A percentile compares a stretch with the other conserved stretches of the same genome.
Conservation (phyloP, 345 rosid genomes). For the Cardamine resedifolia region DNA sequence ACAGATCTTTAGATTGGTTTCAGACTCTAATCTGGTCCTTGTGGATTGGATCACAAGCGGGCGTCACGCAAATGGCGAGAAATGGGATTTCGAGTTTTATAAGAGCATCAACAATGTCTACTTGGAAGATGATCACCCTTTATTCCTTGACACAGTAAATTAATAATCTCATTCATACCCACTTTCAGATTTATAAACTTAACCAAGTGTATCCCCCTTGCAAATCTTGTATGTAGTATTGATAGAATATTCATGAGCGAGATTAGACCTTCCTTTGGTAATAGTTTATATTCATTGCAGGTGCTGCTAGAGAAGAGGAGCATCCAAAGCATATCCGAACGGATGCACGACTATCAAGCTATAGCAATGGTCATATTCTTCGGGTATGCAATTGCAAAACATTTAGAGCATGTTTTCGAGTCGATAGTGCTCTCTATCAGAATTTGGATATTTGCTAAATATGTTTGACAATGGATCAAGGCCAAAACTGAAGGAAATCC, state of each 20-base stretch:
- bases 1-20: slow-evolving; percentile 64
- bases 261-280: neutral
- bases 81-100: slow-evolving; percentile 83
- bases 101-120: slow-evolving; percentile 79
- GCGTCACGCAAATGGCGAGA: slow-evolving; percentile 85
- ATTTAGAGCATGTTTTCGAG: neutral
- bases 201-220: neutral
- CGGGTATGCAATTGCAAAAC: slow-evolving; percentile 48
- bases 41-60: slow-evolving; percentile 98
- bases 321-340: slow-evolving; percentile 46
- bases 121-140: slow-evolving; percentile 53
- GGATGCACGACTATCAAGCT: slow-evolving; percentile 77
- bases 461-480: slow-evolving; percentile 39
- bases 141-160: slow-evolving; percentile 78
- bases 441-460: slow-evolving; percentile 17
- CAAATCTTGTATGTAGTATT: neutral
- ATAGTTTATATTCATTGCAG: slow-evolving; percentile 39
- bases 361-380: slow-evolving; percentile 79
- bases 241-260: neutral
- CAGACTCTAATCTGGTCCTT: slow-evolving; percentile 69
- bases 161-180: slow-evolving; percentile 2
- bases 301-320: slow-evolving; percentile 67
- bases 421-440: neutral
- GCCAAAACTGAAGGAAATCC: slow-evolving; percentile 67
- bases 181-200: neutral